Conservation (phyloP, 2,329 filamentous ascomycete genomes). For the Penicillium frequentans region DNA sequence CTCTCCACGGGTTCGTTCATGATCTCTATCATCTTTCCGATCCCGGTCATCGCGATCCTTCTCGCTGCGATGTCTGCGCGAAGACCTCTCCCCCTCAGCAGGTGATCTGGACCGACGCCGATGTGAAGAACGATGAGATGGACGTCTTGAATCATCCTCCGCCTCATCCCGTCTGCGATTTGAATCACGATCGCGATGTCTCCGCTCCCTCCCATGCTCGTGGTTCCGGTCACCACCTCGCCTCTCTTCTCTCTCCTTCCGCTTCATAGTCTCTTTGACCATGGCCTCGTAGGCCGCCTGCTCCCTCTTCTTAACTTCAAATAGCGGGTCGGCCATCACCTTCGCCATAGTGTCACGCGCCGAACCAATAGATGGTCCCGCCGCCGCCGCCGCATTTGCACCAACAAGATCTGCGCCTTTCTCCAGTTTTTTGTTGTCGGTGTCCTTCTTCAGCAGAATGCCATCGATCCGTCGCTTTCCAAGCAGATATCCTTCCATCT, state of each 20-base stretch:
- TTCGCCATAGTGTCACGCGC: constrained; percentile 80
- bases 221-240: constrained; percentile 17
- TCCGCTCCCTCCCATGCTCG: constrained; percentile 18
- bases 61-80: constrained; percentile 25
- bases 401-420: constrained; percentile 56
- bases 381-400: constrained; percentile 14
- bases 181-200: constrained; percentile 23
- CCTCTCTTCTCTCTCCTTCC: constrained; percentile 24
- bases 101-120: constrained; percentile 27
- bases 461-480: constrained; percentile 91
- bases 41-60: constrained; percentile 23
- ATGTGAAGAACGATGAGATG: constrained; percentile 23
- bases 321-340: constrained; percentile 83
- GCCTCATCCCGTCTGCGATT: constrained; percentile 25
- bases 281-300: constrained; percentile 70
- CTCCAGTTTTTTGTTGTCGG: constrained; percentile 74
- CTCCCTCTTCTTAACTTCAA: constrained; percentile 92
- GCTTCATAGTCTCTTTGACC: constrained; percentile 46
- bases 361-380: constrained; percentile 62
- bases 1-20: constrained; percentile 15
- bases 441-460: constrained; percentile 69
- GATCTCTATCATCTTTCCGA: constrained; percentile 16
- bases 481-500: constrained; percentile 89
- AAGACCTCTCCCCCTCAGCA: constrained; percentile 21
- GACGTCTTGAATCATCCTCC: constrained; percentile 18